Evolutionary conservation across 1,139 yeast genomes (phyloP), one percentile per base, ranked within the genome.

Genomic region (Kurtzmaniella quercitrusa): DNA sequence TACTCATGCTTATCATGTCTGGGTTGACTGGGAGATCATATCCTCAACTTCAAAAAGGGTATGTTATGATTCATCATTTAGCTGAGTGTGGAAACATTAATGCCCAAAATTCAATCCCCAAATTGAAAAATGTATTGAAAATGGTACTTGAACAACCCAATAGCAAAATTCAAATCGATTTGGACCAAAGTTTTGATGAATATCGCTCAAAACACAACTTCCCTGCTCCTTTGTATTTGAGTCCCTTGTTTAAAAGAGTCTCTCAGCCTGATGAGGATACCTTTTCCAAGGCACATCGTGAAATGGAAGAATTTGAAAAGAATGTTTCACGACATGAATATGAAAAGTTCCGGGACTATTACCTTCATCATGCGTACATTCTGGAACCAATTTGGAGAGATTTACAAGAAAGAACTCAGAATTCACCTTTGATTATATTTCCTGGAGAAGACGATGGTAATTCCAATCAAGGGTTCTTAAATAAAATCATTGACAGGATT

Each of bases 1-100:
- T 75, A 12, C 52, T 73, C 34, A 60, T 73, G 16, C 58, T 75
- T 27, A 57, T 73, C 25, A 67, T 76, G 58, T 64, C 72, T 1
- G 58, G 62, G n/a, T 48, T 60, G n/a, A 58, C 60, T 14, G 69
- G 66, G n/a, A 50, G 54, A 11, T 43, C 52, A n/a, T 62, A 59
- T 39, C 53, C 59, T 3, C 63, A 66, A 25, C 54, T 71, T 12
- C 53, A 59, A 42, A 58, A 55, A 38, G 77, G 73, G 1, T 55
- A 70, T 27, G 65, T 62, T 7, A 48, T 70, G 39, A 57, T 71
- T 40, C 65, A 58, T 41, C 59, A 52, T 43, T 72, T 75, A 78
- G 69, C 74, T 7, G 55, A 55, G 9, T 56, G 60, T 33, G 69
- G 72, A 12, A 75, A 75, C 51, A 64, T 71, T 40, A 73, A 73